These are phyloP conservation scores for Boletus insuetus DNA, from an alignment of 768 basidiomycete species.

Conservation along the genomic window DNA sequence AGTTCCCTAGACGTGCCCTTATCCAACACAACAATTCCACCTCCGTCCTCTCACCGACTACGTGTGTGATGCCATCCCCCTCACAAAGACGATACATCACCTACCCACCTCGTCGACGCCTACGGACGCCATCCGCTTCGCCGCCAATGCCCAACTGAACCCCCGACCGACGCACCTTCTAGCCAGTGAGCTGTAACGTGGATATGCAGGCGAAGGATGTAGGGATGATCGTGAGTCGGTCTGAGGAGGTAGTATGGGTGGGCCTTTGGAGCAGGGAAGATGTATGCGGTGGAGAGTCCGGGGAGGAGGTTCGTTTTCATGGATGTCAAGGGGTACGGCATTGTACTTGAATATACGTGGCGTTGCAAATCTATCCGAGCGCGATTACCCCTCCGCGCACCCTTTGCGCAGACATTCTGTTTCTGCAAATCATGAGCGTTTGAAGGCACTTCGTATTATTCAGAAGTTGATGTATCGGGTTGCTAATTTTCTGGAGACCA, in stretches of 20 bases:
- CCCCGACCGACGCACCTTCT: conserved; percentile 61
- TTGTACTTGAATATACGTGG: no score
- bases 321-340: no score
- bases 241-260: conserved; percentile 36
- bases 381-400: no score
- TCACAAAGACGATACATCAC: no score
- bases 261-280: conserved; percentile 33
- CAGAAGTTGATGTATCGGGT: no score
- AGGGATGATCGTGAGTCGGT: conserved; percentile 59
- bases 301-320: conserved; percentile 41
- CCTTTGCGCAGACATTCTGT: no score
- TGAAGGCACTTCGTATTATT: no score
- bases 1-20: conserved; percentile 85
- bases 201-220: conserved; percentile 91
- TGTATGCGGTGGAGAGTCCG: conserved; percentile 80
- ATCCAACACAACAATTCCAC: conserved; percentile 99
- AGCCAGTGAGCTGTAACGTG: conserved; percentile 91
- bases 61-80: conserved; percentile 69
- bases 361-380: no score
- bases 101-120: conserved; percentile 94
- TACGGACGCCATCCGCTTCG: conserved; percentile 77
- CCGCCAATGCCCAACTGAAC: conserved; percentile 65
- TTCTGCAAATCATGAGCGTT: no score
- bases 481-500: no score
- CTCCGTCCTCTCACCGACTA: conserved; percentile 81